Percentiles rank a stretch among this genome's conserved stretches.
Conservation (phyloP, 2,329 filamentous ascomycete genomes). For the Coleophoma crateriformis region DNA sequence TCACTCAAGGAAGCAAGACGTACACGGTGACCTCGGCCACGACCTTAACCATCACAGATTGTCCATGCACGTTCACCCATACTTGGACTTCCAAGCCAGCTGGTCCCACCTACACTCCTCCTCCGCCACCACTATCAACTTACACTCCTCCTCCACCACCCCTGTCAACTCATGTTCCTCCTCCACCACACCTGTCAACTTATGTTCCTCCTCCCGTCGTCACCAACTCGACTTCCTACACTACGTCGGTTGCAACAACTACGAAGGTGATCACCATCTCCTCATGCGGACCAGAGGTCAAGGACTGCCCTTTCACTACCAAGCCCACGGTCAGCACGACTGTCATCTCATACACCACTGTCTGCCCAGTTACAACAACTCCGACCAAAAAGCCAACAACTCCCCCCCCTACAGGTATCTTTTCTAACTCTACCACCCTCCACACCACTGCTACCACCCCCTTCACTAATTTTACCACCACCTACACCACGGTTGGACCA, state of each 20-base stretch:
- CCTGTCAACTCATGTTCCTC: not conserved
- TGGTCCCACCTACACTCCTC: not conserved
- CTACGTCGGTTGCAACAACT: not conserved
- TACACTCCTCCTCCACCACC: not conserved
- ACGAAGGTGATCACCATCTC: not conserved
- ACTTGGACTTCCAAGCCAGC: not conserved
- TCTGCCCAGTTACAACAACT: not conserved
- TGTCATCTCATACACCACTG: not conserved
- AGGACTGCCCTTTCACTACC: no score
- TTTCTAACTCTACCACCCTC: not conserved
- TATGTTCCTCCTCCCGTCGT: not conserved
- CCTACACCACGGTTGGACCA: not conserved
- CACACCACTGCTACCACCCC: no score
- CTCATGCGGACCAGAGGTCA: no score
- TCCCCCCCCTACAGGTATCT: not conserved
- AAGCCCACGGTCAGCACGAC: no score
- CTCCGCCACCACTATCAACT: not conserved
- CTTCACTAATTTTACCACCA: no score
- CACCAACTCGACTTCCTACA: not conserved
- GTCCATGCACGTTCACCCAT: conserved; percentile 28
- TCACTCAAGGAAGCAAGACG: conserved; percentile 36
- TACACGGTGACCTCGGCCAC: conserved; percentile 41
- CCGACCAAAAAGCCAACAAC: not conserved
- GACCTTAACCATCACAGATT: conserved; percentile 36
- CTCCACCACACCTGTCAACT: not conserved